Base-by-base conservation (phyloP, 192 early-diverging fungal genomes). In the Entophlyctis helioformis region DNA sequence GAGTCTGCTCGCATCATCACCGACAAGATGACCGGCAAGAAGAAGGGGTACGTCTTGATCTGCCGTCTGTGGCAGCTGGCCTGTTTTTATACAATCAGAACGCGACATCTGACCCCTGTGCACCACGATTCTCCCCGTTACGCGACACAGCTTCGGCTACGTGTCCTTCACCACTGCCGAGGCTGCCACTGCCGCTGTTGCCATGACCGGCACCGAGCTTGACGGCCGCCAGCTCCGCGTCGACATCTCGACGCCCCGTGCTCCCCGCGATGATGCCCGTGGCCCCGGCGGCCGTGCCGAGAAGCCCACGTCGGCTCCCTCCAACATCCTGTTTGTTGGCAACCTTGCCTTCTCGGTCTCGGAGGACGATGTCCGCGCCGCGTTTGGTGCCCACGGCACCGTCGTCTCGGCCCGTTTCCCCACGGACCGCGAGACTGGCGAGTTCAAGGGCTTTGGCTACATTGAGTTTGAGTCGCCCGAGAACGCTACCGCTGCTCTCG, bases 171-270 rank as follows among this genome's bases (percentile, higher is more conserved):
- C 69, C 41, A 51, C 55, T 39, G 49, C 71, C 25, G 83, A 74
- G 42, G 66, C 59, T 26, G 82, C 78, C 41, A 64, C 81, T 46
- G 76, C 76, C 54, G 89, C 87, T 5, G 44, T 82, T 43, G 68
- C 67, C 26, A 63, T 80, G 36, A 60, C 66, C 36, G 86, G 76
- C 29, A 65, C 68, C 36, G 82, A 91, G 44, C 59, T 95, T 27
- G 86, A 87, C 42, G 90, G 90, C 33, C 85, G 91, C 52, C 62
- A 62, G 37, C 69, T 97, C 54, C 72, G 75, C 48, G 69, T 95
- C 24, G 86, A 93, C 45, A 46, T 83, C 34, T 71, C 89, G 12
- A 61, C 67, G 36, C 59, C 72, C 48, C n/a, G n/a, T n/a, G n/a
- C n/a, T n/a, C n/a, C n/a, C n/a, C n/a, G n/a, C n/a, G n/a, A n/a